phyloP scores from a whole-genome alignment of 768 basidiomycete genomes.

The Xerocomellus dryophilus region DNA sequence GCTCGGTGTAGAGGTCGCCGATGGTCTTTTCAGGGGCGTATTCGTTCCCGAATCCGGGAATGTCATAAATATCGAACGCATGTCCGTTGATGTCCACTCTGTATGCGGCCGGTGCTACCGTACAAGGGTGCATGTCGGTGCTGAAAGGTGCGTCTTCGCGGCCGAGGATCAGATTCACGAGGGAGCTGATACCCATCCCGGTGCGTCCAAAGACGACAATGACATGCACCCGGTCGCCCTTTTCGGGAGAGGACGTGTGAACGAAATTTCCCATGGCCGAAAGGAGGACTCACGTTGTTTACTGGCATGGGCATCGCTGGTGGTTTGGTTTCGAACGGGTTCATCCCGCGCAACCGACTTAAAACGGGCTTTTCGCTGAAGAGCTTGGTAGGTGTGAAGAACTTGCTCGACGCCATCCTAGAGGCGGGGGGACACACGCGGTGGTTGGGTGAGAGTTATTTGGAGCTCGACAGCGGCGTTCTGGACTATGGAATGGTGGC shows the following conservation, averaged over 20 bases:
- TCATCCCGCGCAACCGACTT: conserved; percentile 24
- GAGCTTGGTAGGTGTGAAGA: conserved; percentile 18
- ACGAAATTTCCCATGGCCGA: neutral
- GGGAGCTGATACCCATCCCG: conserved; percentile 32
- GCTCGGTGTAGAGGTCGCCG: conserved; percentile 29
- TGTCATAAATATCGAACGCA: conserved; percentile 31
- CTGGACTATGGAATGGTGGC: conserved; percentile 11
- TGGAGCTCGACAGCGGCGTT: conserved; percentile 23
- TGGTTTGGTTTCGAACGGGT: conserved; percentile 23
- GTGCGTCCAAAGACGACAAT: conserved; percentile 34
- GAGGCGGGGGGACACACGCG: conserved; percentile 13
- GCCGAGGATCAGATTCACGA: conserved; percentile 32
- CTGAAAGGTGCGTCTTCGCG: conserved; percentile 33
- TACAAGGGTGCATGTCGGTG: conserved; percentile 33
- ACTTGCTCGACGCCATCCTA: conserved; percentile 26
- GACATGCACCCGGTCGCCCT: conserved; percentile 33
- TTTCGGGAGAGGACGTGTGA: neutral
- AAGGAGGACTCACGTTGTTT: conserved; percentile 23
- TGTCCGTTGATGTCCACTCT: conserved; percentile 31
- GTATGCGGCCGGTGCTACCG: conserved; percentile 21
- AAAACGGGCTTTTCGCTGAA: conserved; percentile 24
- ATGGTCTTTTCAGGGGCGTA: conserved; percentile 24
- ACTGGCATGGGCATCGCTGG: conserved; percentile 30
- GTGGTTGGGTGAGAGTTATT: conserved; percentile 15
- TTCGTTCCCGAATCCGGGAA: conserved; percentile 28